These are phyloP conservation scores for Lachnellula cervina DNA, from an alignment of 2,329 filamentous ascomycete genomes.

Conservation along the genomic window DNA sequence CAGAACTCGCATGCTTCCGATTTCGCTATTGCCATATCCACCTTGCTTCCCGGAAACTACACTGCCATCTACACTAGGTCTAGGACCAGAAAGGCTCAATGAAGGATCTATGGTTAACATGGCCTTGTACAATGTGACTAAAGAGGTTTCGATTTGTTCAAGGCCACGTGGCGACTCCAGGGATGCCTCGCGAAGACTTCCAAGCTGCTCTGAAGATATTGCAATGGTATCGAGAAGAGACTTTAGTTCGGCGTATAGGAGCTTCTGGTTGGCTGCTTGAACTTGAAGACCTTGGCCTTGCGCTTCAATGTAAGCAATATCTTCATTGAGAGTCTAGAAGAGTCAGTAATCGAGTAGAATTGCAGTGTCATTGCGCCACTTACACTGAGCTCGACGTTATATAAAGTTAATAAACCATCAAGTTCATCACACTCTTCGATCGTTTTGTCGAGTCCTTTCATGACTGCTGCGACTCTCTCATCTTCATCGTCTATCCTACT, in stretches of 20 bases:
- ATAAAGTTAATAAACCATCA: slow-evolving; percentile 88
- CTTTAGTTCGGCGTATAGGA: slow-evolving; percentile 80
- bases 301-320: slow-evolving; percentile 95
- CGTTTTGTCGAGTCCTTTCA: slow-evolving; percentile 79
- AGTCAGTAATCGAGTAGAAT: slow-evolving; percentile 16
- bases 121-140: slow-evolving; percentile 83
- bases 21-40: slow-evolving; percentile 44
- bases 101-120: slow-evolving; percentile 90
- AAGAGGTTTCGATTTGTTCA: slow-evolving; percentile 69
- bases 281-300: slow-evolving; percentile 96
- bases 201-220: slow-evolving; percentile 72
- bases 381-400: slow-evolving; percentile 89
- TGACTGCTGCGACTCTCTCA: slow-evolving; percentile 81
- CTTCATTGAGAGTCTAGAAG: slow-evolving; percentile 78
- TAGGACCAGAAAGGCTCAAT: slow-evolving; percentile 45
- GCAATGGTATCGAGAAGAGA: slow-evolving; percentile 87
- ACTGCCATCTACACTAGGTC: slow-evolving; percentile 38
- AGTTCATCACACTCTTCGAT: slow-evolving; percentile 94
- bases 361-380: slow-evolving; percentile 33
- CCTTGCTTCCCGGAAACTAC: slow-evolving; percentile 33
- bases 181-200: slow-evolving; percentile 67
- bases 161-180: slow-evolving; percentile 68
- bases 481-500: slow-evolving; percentile 81
- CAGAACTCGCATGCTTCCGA: slow-evolving; percentile 84
- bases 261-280: slow-evolving; percentile 93